phyloP scores from a whole-genome alignment of 495 filamentous ascomycete genomes.

The Aspergillus nanangensis region DNA sequence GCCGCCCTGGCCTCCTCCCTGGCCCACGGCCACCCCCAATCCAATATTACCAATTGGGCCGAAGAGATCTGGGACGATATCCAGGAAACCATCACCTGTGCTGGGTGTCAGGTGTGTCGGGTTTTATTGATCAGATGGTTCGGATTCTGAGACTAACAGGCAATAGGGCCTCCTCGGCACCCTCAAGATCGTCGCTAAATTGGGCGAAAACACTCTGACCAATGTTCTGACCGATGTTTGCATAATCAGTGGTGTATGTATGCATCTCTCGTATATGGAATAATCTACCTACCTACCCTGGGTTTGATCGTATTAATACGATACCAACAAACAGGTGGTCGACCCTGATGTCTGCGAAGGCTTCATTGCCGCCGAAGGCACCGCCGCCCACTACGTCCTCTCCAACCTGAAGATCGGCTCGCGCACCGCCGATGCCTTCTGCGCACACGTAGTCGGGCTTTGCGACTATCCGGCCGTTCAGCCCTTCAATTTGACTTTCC shows the following conservation, averaged over 20 bases:
- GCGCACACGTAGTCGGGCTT: constrained; percentile 43
- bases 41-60: constrained; percentile 11
- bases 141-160: too few relatives aligned
- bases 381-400: constrained; percentile 44
- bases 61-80: constrained; percentile 31
- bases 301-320: neutral
- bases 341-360: constrained; percentile 49
- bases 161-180: constrained; percentile 38
- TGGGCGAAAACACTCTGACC: constrained; percentile 39
- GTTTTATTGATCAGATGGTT: too few relatives aligned
- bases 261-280: neutral
- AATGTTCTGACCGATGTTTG: constrained; percentile 40
- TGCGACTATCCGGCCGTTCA: constrained; percentile 43
- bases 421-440: constrained; percentile 44
- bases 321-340: constrained; percentile 24
- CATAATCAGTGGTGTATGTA: constrained; percentile 34
- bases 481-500: constrained; percentile 38
- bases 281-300: neutral
- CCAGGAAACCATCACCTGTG: constrained; percentile 39
- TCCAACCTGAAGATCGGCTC: constrained; percentile 40
- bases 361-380: constrained; percentile 41
- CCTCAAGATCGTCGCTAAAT: constrained; percentile 38
- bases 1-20: neutral
- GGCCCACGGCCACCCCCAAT: neutral
- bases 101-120: constrained; percentile 45